Evolutionary conservation across 2,329 filamentous ascomycete genomes (phyloP).

Genomic region (Sporothrix inflata): DNA sequence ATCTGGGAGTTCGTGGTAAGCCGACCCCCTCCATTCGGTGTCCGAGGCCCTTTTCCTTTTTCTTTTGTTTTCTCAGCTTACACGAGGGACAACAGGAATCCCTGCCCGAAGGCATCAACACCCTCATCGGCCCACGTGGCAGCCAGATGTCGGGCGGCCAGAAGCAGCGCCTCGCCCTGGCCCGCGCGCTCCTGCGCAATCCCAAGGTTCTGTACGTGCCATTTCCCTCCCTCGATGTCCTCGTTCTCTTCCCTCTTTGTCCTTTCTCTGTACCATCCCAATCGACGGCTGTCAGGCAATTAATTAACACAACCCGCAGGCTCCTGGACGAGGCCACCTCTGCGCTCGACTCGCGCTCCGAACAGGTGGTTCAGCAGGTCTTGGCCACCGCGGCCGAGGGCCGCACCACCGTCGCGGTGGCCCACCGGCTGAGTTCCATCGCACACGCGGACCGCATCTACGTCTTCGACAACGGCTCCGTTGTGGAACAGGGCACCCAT

Average conservation of each 20-base stretch:
- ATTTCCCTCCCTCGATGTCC: not conserved
- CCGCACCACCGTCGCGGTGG: slow-evolving; percentile 88
- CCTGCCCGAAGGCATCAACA: slow-evolving; percentile 79
- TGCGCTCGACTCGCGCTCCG: slow-evolving; percentile 73
- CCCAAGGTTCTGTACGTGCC: slow-evolving; percentile 68
- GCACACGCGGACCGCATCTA: slow-evolving; percentile 94
- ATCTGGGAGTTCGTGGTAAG: slow-evolving; percentile 90
- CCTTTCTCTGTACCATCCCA: not conserved
- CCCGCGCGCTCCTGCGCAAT: slow-evolving; percentile 81
- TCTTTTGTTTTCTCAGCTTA: not conserved
- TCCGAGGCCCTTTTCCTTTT: not conserved
- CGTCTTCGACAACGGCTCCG: slow-evolving; percentile 83
- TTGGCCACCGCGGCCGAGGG: slow-evolving; percentile 80
- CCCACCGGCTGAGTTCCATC: slow-evolving; percentile 86
- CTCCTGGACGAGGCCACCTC: slow-evolving; percentile 80
- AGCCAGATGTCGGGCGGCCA: slow-evolving; percentile 86
- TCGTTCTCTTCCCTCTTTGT: not conserved
- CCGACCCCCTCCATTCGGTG: not conserved
- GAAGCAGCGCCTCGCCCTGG: slow-evolving; percentile 92
- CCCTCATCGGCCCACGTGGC: slow-evolving; percentile 83
- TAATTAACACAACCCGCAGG: slow-evolving; percentile 17
- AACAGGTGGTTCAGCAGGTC: slow-evolving; percentile 78
- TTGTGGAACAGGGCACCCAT: slow-evolving; percentile 85
- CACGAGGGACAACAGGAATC: not conserved
- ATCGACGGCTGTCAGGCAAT: not conserved